Conservation (phyloP, 1,139 yeast genomes). For the Taiozyma onychis region DNA sequence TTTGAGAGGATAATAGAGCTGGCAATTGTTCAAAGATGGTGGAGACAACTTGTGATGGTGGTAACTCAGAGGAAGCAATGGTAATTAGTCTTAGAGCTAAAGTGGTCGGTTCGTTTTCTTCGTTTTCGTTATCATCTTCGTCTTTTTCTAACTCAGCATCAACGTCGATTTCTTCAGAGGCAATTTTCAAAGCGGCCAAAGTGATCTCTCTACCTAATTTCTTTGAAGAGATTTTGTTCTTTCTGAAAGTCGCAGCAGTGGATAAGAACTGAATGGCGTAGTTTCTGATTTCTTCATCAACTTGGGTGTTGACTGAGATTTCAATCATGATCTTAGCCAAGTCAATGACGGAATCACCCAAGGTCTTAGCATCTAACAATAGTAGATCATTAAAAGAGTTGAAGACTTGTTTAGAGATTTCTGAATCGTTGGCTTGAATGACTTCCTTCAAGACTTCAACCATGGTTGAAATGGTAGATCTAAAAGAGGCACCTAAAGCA, state of each 20-base stretch:
- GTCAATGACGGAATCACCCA: conserved; percentile 70
- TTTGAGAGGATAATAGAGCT: conserved; percentile 54
- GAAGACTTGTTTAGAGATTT: conserved; percentile 69
- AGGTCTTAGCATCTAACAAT: conserved; percentile 66
- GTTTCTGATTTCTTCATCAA: conserved; percentile 78
- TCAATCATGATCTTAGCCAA: conserved; percentile 72
- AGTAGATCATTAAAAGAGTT: conserved; percentile 81
- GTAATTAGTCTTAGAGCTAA: conserved; percentile 80
- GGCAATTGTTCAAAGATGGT: conserved; percentile 73
- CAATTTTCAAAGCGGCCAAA: conserved; percentile 66
- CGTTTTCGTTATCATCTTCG: conserved; percentile 88
- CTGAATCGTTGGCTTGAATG: conserved; percentile 64
- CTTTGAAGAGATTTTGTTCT: conserved; percentile 52
- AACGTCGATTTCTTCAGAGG: conserved; percentile 75
- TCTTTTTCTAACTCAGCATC: conserved; percentile 69
- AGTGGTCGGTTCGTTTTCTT: conserved; percentile 75
- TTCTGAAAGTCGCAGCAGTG: conserved; percentile 68
- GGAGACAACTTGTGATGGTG: conserved; percentile 85
- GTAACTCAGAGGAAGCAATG: conserved; percentile 73
- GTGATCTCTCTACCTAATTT: conserved; percentile 82
- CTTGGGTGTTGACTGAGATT: conserved; percentile 58
- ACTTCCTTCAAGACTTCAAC: conserved; percentile 77
- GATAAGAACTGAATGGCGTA: conserved; percentile 84
- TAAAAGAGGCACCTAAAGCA: conserved; percentile 51
- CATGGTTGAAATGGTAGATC: conserved; percentile 70